Conservation (phyloP, 768 basidiomycete genomes). For the Trametes cingulata region DNA sequence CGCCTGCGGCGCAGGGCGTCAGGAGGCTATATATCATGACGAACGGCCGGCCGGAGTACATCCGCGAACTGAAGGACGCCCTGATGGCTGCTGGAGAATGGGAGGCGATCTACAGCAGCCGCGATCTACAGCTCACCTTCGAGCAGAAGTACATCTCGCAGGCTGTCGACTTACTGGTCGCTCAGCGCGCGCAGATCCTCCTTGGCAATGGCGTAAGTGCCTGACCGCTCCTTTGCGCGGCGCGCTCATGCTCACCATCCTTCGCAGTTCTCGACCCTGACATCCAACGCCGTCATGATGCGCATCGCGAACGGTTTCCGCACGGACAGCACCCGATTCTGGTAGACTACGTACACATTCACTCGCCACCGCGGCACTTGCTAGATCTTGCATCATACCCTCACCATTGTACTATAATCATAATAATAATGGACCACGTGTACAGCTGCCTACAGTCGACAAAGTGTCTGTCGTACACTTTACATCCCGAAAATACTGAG, state of each 20-base stretch:
- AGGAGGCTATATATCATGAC: constrained; percentile 63
- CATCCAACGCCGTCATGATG: constrained; percentile 48
- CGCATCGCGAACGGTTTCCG: constrained; percentile 36
- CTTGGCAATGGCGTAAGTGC: constrained; percentile 67
- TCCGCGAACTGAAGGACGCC: constrained; percentile 44
- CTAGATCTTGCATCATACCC: too few species aligned
- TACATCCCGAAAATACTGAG: background rate
- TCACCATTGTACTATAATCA: too few species aligned
- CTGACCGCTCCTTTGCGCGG: background rate
- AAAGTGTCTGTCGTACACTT: too few species aligned
- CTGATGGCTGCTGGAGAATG: constrained; percentile 41
- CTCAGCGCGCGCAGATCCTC: constrained; percentile 60
- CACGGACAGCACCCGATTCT: constrained; percentile 41
- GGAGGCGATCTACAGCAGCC: constrained; percentile 52
- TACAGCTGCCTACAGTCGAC: too few species aligned
- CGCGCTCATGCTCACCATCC: background rate
- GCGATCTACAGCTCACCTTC: constrained; percentile 54
- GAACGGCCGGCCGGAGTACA: constrained; percentile 56
- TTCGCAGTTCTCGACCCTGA: constrained; percentile 49
- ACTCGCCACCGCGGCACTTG: too few species aligned
- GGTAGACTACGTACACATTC: too few species aligned
- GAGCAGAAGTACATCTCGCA: constrained; percentile 59
- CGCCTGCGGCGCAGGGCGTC: constrained; percentile 31
- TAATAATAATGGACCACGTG: too few species aligned
- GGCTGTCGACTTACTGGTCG: constrained; percentile 68